Base-by-base conservation (phyloP, 306 rosid genomes). In the Castanopsis chinensis region DNA sequence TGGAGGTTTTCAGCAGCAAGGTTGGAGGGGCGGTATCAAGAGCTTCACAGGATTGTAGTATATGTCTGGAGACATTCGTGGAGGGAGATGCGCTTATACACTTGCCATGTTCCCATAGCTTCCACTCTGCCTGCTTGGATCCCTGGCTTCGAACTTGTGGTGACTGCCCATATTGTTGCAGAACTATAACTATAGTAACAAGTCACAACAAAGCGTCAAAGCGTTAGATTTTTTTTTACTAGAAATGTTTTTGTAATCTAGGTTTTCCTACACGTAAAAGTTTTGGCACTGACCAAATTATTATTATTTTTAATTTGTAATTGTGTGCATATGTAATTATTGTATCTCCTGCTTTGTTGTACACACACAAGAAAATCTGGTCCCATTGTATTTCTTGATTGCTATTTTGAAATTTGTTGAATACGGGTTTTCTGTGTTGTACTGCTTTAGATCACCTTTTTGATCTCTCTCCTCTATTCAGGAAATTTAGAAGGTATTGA, bases 91-190 rank as follows among this genome's bases (percentile, higher is more conserved):
- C 80, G 67, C 91, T 88, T 73, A 81, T 88, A 76, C 75, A 73
- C 78, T 80, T 94, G 86, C 90, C 91, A 3, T 94, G 98, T 80
- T 88, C 74, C 3, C 98, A 94, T 83, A 86, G 84, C 73, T 92
- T 92, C 76, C 98, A 94, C 78, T 75, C 84, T 78, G 83, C 74
- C 32, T 94, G 97, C 77, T 85, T 94, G 89, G 86, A 81, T 81
- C 97, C 90, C 41, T 94, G 98, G 98, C 78, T 90, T 82, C 89
- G 85, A 70, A 73, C 77, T 53, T 89, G 91, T 43, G 98, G 94
- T 21, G 94, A 94, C 69, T 94, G 98, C 71, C 98, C 97, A 0
- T 91, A 80, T 76, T 94, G 98, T 80, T 89, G 97, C 57, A 82
- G 87, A 79, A 72, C 63, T 74, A 32, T 32, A 32, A 32, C 35